Conservation (phyloP, 768 basidiomycete species). For the Leccinum incarnatum region DNA sequence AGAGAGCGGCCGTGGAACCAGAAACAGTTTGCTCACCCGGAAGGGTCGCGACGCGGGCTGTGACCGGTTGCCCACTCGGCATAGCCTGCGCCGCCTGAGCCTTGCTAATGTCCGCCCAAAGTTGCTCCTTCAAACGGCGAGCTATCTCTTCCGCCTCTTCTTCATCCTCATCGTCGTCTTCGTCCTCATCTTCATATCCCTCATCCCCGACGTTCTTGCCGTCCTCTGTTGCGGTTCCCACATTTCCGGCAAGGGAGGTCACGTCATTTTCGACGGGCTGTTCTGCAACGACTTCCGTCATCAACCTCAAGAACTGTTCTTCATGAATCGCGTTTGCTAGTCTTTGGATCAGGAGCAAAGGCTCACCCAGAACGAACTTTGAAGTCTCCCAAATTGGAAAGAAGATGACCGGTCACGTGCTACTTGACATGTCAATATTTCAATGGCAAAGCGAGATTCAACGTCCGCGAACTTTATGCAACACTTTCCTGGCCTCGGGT, state of each 20-base stretch:
- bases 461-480: constrained; percentile 22
- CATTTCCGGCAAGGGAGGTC: not conserved
- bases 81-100: constrained; percentile 46
- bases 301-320: constrained; percentile 5
- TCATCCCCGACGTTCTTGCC: constrained; percentile 43
- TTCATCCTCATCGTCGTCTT: constrained; percentile 52
- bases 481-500: not conserved
- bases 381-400: constrained; percentile 9
- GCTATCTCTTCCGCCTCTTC: constrained; percentile 77
- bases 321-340: constrained; percentile 7
- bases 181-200: constrained; percentile 48
- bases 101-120: constrained; percentile 74
- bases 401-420: constrained; percentile 17
- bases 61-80: constrained; percentile 18
- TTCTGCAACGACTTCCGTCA: constrained; percentile 14
- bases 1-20: constrained; percentile 13
- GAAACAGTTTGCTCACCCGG: constrained; percentile 11
- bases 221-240: constrained; percentile 2
- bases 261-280: constrained; percentile 3
- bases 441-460: not conserved
- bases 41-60: not conserved
- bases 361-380: constrained; percentile 12
- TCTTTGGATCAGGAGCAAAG: not conserved
- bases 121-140: constrained; percentile 67
- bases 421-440: not conserved